Percentiles rank a stretch among this genome's conserved stretches.
Evolutionary conservation across 2,329 filamentous ascomycete species (phyloP).

Genomic region (Emergomyces pasteurianus): DNA sequence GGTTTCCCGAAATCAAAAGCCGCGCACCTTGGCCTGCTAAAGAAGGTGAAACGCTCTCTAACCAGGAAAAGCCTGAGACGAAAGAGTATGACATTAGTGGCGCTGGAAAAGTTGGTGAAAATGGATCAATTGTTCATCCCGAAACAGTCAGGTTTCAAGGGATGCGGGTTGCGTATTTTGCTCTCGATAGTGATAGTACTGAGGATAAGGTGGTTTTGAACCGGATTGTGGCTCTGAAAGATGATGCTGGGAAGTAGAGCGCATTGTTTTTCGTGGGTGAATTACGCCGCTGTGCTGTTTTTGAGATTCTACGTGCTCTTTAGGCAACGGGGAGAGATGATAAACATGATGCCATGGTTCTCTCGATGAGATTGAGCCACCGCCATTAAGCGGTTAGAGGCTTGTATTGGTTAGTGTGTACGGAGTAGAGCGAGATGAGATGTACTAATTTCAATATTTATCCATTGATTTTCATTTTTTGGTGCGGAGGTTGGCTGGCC

Average conservation of each 20-base stretch:
- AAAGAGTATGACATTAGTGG: constrained; percentile 7
- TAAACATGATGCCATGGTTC: too few species aligned
- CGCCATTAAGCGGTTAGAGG: background rate
- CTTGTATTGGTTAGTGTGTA: background rate
- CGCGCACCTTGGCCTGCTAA: constrained; percentile 73
- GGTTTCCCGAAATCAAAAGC: constrained; percentile 63
- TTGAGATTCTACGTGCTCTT: background rate
- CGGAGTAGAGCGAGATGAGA: too few species aligned
- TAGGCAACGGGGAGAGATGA: background rate
- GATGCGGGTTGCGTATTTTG: constrained; percentile 74
- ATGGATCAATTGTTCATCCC: constrained; percentile 34
- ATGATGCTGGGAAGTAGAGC: constrained; percentile 43
- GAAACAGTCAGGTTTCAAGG: constrained; percentile 84
- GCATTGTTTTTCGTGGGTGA: background rate
- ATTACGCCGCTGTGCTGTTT: background rate
- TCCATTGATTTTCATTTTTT: background rate
- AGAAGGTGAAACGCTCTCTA: constrained; percentile 51
- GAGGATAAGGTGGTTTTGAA: constrained; percentile 73
- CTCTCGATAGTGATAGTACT: constrained; percentile 47
- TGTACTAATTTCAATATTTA: background rate
- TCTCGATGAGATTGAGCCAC: too few species aligned
- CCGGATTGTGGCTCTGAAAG: constrained; percentile 80
- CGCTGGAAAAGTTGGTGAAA: constrained; percentile 12
- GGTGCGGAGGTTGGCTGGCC: background rate
- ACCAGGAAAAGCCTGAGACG: constrained; percentile 38